Conservation (phyloP, 139 green algal species). For the Zygnema circumcarinatum region DNA sequence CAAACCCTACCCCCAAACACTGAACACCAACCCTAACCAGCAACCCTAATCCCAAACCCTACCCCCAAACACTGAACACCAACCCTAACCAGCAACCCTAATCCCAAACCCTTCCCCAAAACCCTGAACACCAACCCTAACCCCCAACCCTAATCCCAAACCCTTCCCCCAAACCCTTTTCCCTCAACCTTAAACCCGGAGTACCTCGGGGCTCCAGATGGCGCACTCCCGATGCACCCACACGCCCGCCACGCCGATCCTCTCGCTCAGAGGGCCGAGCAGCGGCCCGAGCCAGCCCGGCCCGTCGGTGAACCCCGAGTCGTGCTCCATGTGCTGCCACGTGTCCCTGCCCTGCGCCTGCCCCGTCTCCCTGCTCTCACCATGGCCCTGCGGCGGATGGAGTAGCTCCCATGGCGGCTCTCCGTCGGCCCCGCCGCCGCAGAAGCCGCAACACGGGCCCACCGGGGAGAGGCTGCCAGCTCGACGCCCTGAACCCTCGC, state of each 20-base stretch:
- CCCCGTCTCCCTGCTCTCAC: not conserved
- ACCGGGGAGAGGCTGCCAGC: too few species aligned
- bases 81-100: not conserved
- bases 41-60: not conserved
- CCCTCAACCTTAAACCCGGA: not conserved
- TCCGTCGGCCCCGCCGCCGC: constrained; percentile 23
- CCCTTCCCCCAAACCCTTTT: not conserved
- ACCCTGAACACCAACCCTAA: not conserved
- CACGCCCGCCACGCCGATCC: constrained; percentile 35
- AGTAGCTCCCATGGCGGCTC: constrained; percentile 31
- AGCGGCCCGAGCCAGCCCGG: constrained; percentile 52
- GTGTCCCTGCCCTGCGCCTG: not conserved
- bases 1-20: not conserved
- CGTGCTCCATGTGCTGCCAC: not conserved
- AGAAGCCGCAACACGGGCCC: constrained; percentile 40
- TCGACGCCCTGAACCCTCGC: too few species aligned
- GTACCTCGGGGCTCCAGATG: constrained; percentile 60
- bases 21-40: not conserved
- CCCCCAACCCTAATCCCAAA: not conserved
- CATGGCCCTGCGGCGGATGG: not conserved
- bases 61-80: not conserved
- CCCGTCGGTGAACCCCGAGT: constrained; percentile 22
- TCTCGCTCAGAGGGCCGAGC: constrained; percentile 57
- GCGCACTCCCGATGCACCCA: constrained; percentile 62
- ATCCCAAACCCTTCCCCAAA: not conserved